These are phyloP conservation scores for Abelmoschus esculentus DNA, from an alignment of 345 rosid genomes.

Conservation along the genomic window DNA sequence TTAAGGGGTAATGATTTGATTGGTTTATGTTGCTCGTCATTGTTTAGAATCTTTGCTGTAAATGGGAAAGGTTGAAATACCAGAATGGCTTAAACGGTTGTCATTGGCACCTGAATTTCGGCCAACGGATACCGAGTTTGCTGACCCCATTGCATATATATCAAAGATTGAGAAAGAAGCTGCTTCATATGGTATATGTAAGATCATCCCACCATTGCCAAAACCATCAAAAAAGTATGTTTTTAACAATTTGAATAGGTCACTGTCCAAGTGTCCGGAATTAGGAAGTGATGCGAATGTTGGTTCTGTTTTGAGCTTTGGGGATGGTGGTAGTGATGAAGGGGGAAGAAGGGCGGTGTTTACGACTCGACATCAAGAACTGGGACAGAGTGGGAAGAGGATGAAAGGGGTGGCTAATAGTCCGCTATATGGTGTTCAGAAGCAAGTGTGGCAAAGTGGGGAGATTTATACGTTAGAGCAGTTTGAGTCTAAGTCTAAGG, in stretches of 20 bases:
- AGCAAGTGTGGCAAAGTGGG: constrained; percentile 99
- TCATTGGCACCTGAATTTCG: constrained; percentile 85
- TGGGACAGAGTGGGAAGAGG: constrained; percentile 63
- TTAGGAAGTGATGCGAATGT: constrained; percentile 37
- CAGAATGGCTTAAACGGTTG: constrained; percentile 78
- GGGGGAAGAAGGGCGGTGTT: constrained; percentile 69
- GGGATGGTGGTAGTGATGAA: constrained; percentile 23
- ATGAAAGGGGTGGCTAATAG: constrained; percentile 32
- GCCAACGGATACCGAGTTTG: constrained; percentile 96
- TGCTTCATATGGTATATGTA: constrained; percentile 87
- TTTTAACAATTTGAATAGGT: constrained; percentile 43
- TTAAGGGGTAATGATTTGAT: not conserved
- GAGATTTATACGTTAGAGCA: constrained; percentile 86
- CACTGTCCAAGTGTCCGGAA: constrained; percentile 74
- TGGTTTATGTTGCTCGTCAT: constrained; percentile 6
- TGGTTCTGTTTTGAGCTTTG: constrained; percentile 18
- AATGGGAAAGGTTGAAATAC: constrained; percentile 87
- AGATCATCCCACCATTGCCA: constrained; percentile 91
- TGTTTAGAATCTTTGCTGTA: constrained; percentile 10
- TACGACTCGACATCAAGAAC: constrained; percentile 93
- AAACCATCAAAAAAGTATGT: constrained; percentile 88
- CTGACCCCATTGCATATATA: constrained; percentile 97
- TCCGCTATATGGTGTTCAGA: constrained; percentile 46
- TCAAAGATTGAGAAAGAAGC: constrained; percentile 96
- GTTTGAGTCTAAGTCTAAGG: constrained; percentile 81